phyloP scores from a whole-genome alignment of 495 filamentous ascomycete species.

The Cladorrhinum samala region DNA sequence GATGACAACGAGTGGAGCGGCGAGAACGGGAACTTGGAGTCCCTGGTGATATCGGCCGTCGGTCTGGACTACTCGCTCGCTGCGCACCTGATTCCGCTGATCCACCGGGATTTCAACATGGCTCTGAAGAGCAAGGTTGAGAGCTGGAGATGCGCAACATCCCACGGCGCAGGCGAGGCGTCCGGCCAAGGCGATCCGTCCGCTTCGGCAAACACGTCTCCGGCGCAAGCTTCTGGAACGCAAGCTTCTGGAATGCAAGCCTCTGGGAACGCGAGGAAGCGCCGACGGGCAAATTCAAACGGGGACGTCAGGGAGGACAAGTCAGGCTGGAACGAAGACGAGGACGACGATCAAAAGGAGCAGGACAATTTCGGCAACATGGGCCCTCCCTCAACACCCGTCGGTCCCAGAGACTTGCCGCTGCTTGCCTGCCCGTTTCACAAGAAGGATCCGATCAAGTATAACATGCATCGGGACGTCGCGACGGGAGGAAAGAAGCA shows the following conservation, averaged over 20 bases:
- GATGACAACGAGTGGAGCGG: conserved; percentile 20
- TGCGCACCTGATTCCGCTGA: conserved; percentile 17
- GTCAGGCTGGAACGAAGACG: conserved; percentile 12
- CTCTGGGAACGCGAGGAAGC: conserved; percentile 5
- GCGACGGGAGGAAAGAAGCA: conserved; percentile 17
- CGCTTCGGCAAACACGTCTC: conserved; percentile 5
- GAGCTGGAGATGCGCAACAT: conserved; percentile 16
- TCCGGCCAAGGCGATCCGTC: conserved; percentile 9
- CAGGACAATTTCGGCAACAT: neutral
- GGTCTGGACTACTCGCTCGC: conserved; percentile 19
- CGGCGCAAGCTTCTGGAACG: conserved; percentile 2
- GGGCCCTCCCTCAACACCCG: conserved; percentile 1
- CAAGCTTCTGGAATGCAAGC: conserved; percentile 6
- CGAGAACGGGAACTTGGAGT: conserved; percentile 21
- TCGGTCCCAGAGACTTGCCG: conserved; percentile 1
- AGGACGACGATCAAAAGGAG: conserved; percentile 12
- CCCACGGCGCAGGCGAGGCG: conserved; percentile 4
- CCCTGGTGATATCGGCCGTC: conserved; percentile 18
- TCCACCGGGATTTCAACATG: conserved; percentile 18
- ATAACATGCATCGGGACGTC: conserved; percentile 18
- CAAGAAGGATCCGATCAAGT: conserved; percentile 21
- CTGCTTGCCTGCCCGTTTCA: conserved; percentile 23
- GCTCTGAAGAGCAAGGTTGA: conserved; percentile 20
- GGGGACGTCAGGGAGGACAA: conserved; percentile 1
- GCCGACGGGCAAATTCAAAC: conserved; percentile 14